Conservation (phyloP, 202 grass and related monocot species). For the Setaria viridis region DNA sequence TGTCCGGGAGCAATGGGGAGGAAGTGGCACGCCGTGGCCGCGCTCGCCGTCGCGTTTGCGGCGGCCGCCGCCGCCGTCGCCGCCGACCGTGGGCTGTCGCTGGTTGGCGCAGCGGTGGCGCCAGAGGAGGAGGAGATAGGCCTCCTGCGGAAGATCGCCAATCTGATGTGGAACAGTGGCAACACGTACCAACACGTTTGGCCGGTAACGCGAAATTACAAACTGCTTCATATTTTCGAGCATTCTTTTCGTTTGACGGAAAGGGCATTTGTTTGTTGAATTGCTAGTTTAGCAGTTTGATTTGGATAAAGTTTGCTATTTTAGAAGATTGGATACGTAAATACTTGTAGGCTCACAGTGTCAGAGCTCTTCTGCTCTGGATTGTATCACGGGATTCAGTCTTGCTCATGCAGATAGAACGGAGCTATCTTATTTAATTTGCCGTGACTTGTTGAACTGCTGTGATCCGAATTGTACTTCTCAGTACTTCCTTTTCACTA, state of each 20-base stretch:
- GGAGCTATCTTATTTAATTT: constrained; percentile 24
- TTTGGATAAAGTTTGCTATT: constrained; percentile 22
- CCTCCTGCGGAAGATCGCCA: constrained; percentile 51
- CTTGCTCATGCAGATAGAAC: constrained; percentile 16
- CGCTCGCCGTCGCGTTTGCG: constrained; percentile 41
- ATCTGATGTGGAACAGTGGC: constrained; percentile 58
- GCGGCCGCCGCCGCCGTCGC: constrained; percentile 18
- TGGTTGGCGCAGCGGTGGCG: neutral
- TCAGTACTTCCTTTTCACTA: neutral
- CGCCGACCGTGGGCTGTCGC: constrained; percentile 37
- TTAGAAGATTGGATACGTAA: neutral
- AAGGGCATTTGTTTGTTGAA: constrained; percentile 11
- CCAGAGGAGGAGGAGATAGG: constrained; percentile 45
- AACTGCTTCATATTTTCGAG: neutral
- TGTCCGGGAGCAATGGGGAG: constrained; percentile 41
- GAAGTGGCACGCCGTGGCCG: constrained; percentile 48
- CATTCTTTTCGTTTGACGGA: neutral
- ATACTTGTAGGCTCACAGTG: constrained; percentile 2
- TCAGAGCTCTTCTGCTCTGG: neutral
- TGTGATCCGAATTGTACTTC: constrained; percentile 2
- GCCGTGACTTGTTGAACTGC: neutral
- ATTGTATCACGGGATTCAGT: constrained; percentile 10
- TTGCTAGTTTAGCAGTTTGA: constrained; percentile 10
- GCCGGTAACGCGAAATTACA: constrained; percentile 62
- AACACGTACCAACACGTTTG: constrained; percentile 76